A percentile compares a stretch with the other conserved stretches of the same genome.
Conservation (phyloP, 148 eudicot genomes). For the Amaranthus palmeri region DNA sequence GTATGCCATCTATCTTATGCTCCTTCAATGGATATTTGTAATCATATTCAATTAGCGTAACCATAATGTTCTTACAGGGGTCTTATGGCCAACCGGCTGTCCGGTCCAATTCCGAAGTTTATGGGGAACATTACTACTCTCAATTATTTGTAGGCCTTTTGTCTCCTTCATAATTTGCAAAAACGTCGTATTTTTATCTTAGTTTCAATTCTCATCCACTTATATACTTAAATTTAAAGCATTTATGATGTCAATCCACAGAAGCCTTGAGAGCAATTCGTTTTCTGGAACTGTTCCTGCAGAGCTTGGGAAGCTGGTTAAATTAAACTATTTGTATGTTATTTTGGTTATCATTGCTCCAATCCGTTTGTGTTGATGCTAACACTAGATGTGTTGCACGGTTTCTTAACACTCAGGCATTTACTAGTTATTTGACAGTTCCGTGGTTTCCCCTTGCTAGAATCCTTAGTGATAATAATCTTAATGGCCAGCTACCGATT, state of each 20-base stretch:
- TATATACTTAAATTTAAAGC: not conserved
- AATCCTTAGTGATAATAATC: constrained; percentile 44
- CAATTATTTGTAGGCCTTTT: constrained; percentile 22
- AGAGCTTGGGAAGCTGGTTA: constrained; percentile 35
- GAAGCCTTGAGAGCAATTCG: constrained; percentile 39
- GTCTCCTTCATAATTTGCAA: not conserved
- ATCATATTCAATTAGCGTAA: not conserved
- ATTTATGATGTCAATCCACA: constrained; percentile 3
- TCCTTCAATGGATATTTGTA: not conserved
- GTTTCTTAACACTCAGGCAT: not conserved
- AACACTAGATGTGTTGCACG: not conserved
- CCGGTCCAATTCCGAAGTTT: constrained; percentile 30
- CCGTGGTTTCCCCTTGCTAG: constrained; percentile 23
- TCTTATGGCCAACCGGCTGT: constrained; percentile 28
- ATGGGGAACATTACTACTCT: constrained; percentile 32
- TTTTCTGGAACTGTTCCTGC: constrained; percentile 40
- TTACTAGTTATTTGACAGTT: not conserved
- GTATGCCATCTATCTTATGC: constrained; percentile 19
- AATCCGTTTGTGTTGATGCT: not conserved
- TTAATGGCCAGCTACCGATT: constrained; percentile 45
- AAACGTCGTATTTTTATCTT: not conserved
- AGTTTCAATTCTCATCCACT: not conserved
- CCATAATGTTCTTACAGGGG: constrained; percentile 18
- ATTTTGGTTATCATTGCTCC: not conserved
- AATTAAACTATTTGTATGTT: constrained; percentile 25